Percentiles rank a stretch among this genome's conserved stretches.
phyloP scores from a whole-genome alignment of 176 grass and related monocot species.

The Aegilops longissima region DNA sequence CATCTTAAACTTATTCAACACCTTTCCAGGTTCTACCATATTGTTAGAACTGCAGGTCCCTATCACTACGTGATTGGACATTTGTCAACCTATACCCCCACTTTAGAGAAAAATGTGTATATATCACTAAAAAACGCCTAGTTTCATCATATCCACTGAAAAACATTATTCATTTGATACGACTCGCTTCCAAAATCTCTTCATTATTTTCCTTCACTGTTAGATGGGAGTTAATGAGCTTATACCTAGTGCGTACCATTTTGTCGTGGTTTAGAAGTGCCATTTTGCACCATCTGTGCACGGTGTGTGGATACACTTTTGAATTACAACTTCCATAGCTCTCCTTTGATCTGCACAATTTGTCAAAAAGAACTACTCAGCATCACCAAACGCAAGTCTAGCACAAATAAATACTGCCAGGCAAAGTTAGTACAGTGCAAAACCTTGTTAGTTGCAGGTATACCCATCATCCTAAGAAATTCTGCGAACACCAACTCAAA shows the following conservation, averaged over 20 bases:
- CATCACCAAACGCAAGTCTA: too few species aligned
- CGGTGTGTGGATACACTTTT: too few species aligned
- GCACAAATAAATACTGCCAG: too few species aligned
- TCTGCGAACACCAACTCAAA: too few species aligned
- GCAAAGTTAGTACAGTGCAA: too few species aligned
- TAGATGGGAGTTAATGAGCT: neutral
- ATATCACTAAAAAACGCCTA: neutral
- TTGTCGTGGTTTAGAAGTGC: neutral
- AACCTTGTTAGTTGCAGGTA: too few species aligned
- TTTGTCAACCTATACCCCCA: neutral
- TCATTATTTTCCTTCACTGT: neutral
- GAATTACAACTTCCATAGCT: too few species aligned
- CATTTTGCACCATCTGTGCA: too few species aligned
- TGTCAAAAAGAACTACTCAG: too few species aligned
- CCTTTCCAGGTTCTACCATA: neutral
- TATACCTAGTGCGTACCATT: neutral
- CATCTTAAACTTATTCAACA: neutral
- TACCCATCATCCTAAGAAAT: too few species aligned
- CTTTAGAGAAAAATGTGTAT: neutral
- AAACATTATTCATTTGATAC: neutral
- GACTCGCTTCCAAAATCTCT: neutral
- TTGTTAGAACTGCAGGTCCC: neutral
- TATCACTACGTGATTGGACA: neutral
- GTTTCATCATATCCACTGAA: neutral
- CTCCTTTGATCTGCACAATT: too few species aligned